Conservation (phyloP, 352 stramenopile genomes). For the Globisporangium okanoganense region DNA sequence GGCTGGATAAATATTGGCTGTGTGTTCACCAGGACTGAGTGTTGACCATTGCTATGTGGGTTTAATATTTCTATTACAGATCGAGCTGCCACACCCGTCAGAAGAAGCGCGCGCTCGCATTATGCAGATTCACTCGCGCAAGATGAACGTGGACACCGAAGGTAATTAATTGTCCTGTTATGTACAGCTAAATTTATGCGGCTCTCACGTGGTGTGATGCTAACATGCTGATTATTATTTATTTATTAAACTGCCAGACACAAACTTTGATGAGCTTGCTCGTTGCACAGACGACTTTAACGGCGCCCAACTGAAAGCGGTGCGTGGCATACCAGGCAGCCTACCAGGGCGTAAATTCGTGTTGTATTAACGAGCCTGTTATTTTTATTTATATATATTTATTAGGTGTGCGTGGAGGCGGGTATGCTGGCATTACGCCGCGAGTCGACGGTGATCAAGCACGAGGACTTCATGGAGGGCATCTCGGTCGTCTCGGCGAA, state of each 20-base stretch:
- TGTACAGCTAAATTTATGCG: too few relatives aligned
- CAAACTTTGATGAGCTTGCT: slow-evolving; percentile 98
- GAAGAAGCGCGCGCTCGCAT: slow-evolving; percentile 96
- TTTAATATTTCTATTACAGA: slow-evolving; percentile 51
- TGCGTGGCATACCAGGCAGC: slow-evolving; percentile 22
- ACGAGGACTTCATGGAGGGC: slow-evolving; percentile 99
- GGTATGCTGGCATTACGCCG: slow-evolving; percentile 97
- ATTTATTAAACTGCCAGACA: slow-evolving; percentile 32
- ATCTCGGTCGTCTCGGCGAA: slow-evolving; percentile 97
- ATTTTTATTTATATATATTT: not conserved
- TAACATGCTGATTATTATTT: not conserved
- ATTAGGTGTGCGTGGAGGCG: slow-evolving; percentile 94
- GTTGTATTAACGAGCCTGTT: not conserved
- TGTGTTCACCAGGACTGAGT: not conserved
- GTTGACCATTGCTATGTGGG: not conserved
- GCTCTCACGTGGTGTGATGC: too few relatives aligned
- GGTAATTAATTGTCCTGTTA: too few relatives aligned
- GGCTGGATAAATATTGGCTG: not conserved
- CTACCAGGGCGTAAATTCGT: not conserved
- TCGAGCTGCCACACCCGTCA: slow-evolving; percentile 97
- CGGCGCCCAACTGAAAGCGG: slow-evolving; percentile 97
- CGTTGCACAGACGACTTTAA: slow-evolving; percentile 99
- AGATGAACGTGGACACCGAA: slow-evolving; percentile 95
- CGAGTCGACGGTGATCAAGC: slow-evolving; percentile 94
- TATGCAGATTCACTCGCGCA: slow-evolving; percentile 96